phyloP scores from a whole-genome alignment of 768 basidiomycete species.

The Suillus clintonianus region DNA sequence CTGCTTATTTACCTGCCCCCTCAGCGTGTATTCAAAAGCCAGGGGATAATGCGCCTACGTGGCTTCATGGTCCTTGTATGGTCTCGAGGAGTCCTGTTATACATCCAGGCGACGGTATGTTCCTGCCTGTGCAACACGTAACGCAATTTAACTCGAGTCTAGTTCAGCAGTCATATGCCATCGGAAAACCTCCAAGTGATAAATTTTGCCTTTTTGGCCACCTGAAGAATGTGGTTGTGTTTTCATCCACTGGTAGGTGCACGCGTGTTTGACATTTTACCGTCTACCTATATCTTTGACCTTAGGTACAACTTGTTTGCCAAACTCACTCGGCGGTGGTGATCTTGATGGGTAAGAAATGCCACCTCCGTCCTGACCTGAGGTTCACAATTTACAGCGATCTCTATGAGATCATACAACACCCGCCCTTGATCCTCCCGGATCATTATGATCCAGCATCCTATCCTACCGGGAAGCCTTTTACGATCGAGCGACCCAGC shows the following conservation, averaged over 20 bases:
- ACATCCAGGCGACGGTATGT: conserved; percentile 73
- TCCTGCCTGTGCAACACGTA: neutral
- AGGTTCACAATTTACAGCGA: conserved; percentile 45
- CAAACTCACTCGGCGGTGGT: conserved; percentile 72
- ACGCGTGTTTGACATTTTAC: neutral
- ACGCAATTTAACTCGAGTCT: conserved; percentile 6
- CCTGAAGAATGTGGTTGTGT: conserved; percentile 71
- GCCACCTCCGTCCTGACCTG: neutral
- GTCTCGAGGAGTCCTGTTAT: conserved; percentile 75
- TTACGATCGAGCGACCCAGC: conserved; percentile 45
- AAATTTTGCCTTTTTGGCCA: conserved; percentile 57
- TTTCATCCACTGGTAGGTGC: conserved; percentile 58
- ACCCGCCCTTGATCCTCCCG: conserved; percentile 56
- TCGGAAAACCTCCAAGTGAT: conserved; percentile 65
- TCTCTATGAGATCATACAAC: conserved; percentile 59
- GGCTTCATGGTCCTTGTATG: conserved; percentile 59
- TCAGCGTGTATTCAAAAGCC: conserved; percentile 62
- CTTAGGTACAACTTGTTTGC: conserved; percentile 59
- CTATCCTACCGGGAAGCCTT: conserved; percentile 44
- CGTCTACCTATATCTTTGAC: neutral
- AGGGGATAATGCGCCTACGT: conserved; percentile 49
- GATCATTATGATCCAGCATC: conserved; percentile 50
- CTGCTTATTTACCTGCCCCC: neutral
- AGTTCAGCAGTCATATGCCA: conserved; percentile 73
- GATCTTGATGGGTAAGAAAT: conserved; percentile 74